Conservation (phyloP, 768 basidiomycete species). For the Crucibulum laeve region DNA sequence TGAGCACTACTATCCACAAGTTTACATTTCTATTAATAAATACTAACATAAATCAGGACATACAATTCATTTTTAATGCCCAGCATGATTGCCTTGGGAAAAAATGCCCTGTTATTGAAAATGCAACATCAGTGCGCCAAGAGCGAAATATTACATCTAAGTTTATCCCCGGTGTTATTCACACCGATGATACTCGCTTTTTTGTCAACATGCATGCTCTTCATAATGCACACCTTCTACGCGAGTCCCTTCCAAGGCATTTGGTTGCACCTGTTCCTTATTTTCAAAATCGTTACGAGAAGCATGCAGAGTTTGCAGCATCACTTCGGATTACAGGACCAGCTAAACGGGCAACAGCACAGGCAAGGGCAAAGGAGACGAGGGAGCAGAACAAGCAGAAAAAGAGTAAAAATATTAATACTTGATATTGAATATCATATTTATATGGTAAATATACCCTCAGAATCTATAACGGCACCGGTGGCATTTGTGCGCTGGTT, state of each 20-base stretch:
- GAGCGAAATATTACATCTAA: slow-evolving; percentile 7
- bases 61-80: slow-evolving; percentile 7
- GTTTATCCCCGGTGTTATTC: slow-evolving; percentile 5
- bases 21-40: not conserved
- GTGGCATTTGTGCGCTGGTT: no score
- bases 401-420: no score
- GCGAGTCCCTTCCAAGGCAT: slow-evolving; percentile 15
- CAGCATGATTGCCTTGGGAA: slow-evolving; percentile 6
- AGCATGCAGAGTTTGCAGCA: slow-evolving; percentile 6
- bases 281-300: not conserved
- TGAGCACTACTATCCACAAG: not conserved
- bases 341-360: slow-evolving; percentile 9
- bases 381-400: slow-evolving; percentile 6
- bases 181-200: slow-evolving; percentile 8
- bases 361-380: slow-evolving; percentile 12
- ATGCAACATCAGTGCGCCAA: slow-evolving; percentile 1
- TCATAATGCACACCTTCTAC: slow-evolving; percentile 24
- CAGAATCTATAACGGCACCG: no score
- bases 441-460: no score
- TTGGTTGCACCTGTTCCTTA: slow-evolving; percentile 12
- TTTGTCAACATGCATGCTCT: slow-evolving; percentile 24
- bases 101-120: not conserved
- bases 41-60: not conserved
- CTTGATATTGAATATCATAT: no score
- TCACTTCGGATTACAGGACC: slow-evolving; percentile 8